Evolutionary conservation across 177 flowering plant genomes (phyloP).

Genomic region (Telopea speciosissima): DNA sequence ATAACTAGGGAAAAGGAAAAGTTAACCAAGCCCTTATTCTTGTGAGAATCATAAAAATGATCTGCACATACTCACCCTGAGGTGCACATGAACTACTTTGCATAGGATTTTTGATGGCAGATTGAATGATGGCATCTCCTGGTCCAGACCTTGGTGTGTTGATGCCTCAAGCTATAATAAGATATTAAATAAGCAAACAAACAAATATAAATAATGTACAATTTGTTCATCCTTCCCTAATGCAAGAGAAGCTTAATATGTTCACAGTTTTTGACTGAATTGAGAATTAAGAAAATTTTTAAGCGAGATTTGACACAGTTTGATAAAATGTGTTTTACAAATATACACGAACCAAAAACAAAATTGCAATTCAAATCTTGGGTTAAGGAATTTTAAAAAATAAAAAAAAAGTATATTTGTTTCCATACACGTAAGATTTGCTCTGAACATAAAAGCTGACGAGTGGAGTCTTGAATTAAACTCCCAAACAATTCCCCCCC

Average conservation of each 20-base stretch:
- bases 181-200: background rate
- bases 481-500: no score
- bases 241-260: background rate
- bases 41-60: background rate
- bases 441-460: no score
- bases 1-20: conserved; percentile 4
- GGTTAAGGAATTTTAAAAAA: no score
- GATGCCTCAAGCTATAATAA: conserved; percentile 81
- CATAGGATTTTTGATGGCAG: conserved; percentile 89
- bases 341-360: background rate
- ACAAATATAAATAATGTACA: background rate
- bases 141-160: conserved; percentile 68
- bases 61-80: conserved; percentile 36
- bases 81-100: conserved; percentile 77
- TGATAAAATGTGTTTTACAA: no score
- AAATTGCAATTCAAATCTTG: no score
- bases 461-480: no score
- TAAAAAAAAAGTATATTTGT: no score
- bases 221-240: background rate
- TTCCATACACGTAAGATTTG: no score
- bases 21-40: background rate
- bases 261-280: no score
- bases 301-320: background rate
- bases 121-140: conserved; percentile 78
- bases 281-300: no score